Percentiles rank a stretch among this genome's conserved stretches.
Evolutionary conservation across 2,329 filamentous ascomycete genomes (phyloP).

Genomic region (Hymenoscyphus scutula): DNA sequence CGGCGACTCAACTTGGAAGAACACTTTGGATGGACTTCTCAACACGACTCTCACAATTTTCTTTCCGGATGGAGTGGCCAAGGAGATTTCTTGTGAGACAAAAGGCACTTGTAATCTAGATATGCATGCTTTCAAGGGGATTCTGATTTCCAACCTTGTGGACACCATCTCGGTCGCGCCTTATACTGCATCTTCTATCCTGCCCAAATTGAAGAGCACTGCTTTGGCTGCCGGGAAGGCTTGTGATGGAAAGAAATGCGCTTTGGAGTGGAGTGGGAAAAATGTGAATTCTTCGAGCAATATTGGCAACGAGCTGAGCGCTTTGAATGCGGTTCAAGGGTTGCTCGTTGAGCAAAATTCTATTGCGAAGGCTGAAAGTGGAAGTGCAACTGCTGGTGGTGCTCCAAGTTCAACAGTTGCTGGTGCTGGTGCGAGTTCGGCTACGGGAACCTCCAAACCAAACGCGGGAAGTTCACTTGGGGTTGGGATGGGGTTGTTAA

Average conservation of each 20-base stretch:
- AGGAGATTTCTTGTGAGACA: conserved; percentile 66
- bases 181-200: conserved; percentile 51
- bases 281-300: conserved; percentile 48
- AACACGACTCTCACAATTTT: conserved; percentile 48
- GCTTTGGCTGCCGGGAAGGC: conserved; percentile 58
- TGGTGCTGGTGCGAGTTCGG: not conserved
- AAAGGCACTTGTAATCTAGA: conserved; percentile 63
- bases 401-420: not conserved
- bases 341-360: conserved; percentile 30
- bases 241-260: conserved; percentile 64
- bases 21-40: conserved; percentile 54
- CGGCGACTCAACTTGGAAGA: conserved; percentile 47
- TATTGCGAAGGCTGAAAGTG: not conserved
- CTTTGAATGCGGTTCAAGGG: conserved; percentile 49
- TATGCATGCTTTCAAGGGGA: conserved; percentile 71
- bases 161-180: conserved; percentile 62
- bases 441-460: not conserved
- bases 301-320: conserved; percentile 52
- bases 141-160: conserved; percentile 64
- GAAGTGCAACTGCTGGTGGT: not conserved
- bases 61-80: conserved; percentile 58
- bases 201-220: conserved; percentile 56
- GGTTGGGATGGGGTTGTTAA: not conserved
- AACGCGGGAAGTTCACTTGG: not conserved
- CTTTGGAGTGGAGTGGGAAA: conserved; percentile 59